Base-by-base conservation (phyloP, 176 grass and related monocot species). In the Areca catechu region DNA sequence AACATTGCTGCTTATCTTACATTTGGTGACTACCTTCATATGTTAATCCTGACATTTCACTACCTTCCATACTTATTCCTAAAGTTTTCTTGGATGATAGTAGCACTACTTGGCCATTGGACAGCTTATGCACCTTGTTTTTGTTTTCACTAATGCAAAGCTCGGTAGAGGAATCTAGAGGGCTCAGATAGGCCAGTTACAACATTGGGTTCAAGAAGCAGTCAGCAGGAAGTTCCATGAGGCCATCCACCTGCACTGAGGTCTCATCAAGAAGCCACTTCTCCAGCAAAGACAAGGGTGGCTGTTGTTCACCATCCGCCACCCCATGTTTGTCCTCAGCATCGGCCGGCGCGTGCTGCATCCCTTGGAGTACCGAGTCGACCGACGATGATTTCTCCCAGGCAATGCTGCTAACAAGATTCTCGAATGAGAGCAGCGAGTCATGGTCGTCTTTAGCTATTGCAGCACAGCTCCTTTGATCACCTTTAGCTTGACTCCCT, bases 261-360 rank as follows among this genome's bases (percentile, higher is more conserved):
- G 48, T 63, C 50, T 76, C 77, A 60, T 77, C 74, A 3, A 77
- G 49, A 28, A 77, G 43, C 74, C 65, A 77, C 15, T 77, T 62
- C 74, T 77, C 74, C 24, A 77, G 56, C 28, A 61, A 77, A 51
- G 64, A 62, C 16, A 77, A 61, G 3, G 49, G 48, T n/a, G 24
- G 56, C 7, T 54, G 63, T 48, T 30, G 24, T 1, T 1, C 7
- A 25, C n/a, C 57, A 4, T n/a, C 10, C 27, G 17, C 56, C 30
- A 37, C 30, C 30, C 30, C 30, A 10, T 2, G 30, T 2, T 37
- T 37, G 30, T 0, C 7, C 30, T 37, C 30, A 37, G 30, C 30
- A 37, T 37, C 30, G 5, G 7, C 30, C 24, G 22, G 16, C 29
- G 23, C 22, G 24, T 0, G 22, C 56, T 58, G 56, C 0, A 24